Evolutionary conservation across 352 stramenopile species (phyloP), one percentile per base, ranked within the genome.

Genomic region (Phytophthora boehmeriae): DNA sequence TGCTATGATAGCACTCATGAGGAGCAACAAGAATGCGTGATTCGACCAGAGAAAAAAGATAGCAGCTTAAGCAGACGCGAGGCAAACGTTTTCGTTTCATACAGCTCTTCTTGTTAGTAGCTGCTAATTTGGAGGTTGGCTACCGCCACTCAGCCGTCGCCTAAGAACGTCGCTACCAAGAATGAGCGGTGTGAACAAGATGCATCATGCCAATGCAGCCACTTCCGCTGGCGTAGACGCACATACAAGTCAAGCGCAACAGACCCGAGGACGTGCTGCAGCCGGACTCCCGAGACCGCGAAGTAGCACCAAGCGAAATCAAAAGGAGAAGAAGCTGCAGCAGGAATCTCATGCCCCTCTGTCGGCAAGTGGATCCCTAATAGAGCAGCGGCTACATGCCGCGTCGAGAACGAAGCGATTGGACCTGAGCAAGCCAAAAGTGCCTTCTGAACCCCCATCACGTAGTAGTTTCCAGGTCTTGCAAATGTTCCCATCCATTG

Each of bases 401-500:
- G 59, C 68, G 0, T 35, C 71, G 0, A 63, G 34, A 17, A 72
- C 74, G 16, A 68, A 63, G 25, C 59, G 59, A 34, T 58, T 90
- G 11, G 78, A 88, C 22, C 38, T 88, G 11, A 85, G 76, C 48
- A 44, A 53, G 27, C 11, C 10, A 14, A 28, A 42, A 44, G 48
- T 17, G n/a, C 36, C 20, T 11, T 23, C 43, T 5, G 54, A 62
- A 9, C 30, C 49, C 22, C 25, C 52, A 59, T 17, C 17, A 19
- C 28, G 51, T 42, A 27, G 2, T 14, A 13, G 52, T 20, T 46
- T 71, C n/a, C 32, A 34, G 20, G 5, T 57, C 0, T 71, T 73
- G 28, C 76, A 83, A 17, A 41, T 76, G 25, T 83, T 90, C 28
- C 80, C 80, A 8, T 43, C 65, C 2, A 57, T 67, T 17, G 54